Evolutionary conservation across 2,329 filamentous ascomycete species (phyloP).

Genomic region (Sporothrix brunneoviolacea): DNA sequence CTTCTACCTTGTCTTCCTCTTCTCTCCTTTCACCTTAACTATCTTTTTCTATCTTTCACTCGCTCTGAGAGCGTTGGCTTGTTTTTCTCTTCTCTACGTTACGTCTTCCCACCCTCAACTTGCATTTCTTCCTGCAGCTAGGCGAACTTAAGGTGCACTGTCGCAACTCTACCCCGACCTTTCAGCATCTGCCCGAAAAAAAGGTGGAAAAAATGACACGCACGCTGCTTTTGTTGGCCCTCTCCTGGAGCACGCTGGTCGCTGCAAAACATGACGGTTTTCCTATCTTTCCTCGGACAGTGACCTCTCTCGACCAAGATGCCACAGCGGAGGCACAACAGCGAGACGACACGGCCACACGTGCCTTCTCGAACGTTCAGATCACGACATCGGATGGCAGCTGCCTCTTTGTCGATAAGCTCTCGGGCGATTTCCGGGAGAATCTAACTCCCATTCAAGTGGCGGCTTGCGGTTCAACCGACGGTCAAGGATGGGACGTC

Average conservation of each 20-base stretch:
- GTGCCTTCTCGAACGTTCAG: slow-evolving; percentile 37
- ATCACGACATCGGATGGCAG: slow-evolving; percentile 38
- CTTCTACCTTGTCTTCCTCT: slow-evolving; percentile 18
- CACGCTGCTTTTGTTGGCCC: slow-evolving; percentile 4
- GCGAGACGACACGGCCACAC: slow-evolving; percentile 37
- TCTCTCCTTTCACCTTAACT: slow-evolving; percentile 15
- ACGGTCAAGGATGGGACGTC: slow-evolving; percentile 41
- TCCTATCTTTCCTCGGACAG: slow-evolving; percentile 27
- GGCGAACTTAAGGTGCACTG: too few species aligned
- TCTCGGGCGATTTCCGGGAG: slow-evolving; percentile 42
- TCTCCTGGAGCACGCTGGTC: slow-evolving; percentile 19
- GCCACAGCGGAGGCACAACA: slow-evolving; percentile 40
- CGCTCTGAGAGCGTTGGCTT: slow-evolving; percentile 29
- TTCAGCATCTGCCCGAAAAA: too few species aligned
- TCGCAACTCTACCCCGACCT: too few species aligned
- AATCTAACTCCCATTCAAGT: slow-evolving; percentile 42
- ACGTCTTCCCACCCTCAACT: neutral
- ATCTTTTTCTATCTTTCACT: too few species aligned
- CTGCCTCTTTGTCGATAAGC: slow-evolving; percentile 40
- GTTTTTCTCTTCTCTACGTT: slow-evolving; percentile 14
- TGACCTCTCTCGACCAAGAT: slow-evolving; percentile 35
- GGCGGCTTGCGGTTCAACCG: slow-evolving; percentile 34
- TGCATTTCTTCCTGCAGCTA: slow-evolving; percentile 15
- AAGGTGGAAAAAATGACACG: neutral
- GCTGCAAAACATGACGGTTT: slow-evolving; percentile 17